Conservation (phyloP, 768 basidiomycete genomes). For the Phylloporus arenicola region DNA sequence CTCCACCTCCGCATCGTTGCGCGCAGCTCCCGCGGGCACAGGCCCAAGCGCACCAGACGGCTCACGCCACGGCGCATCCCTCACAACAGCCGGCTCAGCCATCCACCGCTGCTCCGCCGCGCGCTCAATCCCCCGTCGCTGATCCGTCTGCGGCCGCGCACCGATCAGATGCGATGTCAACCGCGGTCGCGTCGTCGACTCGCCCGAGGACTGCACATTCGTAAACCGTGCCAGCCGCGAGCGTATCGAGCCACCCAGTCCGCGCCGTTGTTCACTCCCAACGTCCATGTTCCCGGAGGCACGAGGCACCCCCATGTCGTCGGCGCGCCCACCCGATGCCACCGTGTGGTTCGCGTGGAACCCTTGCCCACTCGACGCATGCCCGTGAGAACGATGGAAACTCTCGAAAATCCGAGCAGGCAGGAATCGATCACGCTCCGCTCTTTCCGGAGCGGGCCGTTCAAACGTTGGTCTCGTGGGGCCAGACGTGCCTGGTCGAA, state of each 20-base stretch:
- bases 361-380: constrained; percentile 4
- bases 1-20: constrained; percentile 16
- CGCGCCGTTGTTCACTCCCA: constrained; percentile 14
- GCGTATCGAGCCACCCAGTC: constrained; percentile 23
- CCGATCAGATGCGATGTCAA: constrained; percentile 23
- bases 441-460: constrained; percentile 12
- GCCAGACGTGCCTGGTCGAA: constrained; percentile 6
- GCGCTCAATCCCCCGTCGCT: constrained; percentile 6
- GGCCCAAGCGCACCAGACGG: constrained; percentile 12
- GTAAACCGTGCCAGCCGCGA: constrained; percentile 24
- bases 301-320: constrained; percentile 7
- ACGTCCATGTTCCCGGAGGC: constrained; percentile 4
- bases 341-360: constrained; percentile 6
- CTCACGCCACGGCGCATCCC: constrained; percentile 22
- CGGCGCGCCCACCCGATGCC: neutral
- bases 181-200: constrained; percentile 13
- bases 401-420: constrained; percentile 20
- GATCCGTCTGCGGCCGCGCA: constrained; percentile 21
- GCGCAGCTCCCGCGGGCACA: neutral
- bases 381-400: constrained; percentile 20
- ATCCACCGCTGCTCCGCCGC: constrained; percentile 4
- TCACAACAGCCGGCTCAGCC: neutral
- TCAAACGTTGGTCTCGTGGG: constrained; percentile 11
- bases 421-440: constrained; percentile 22
- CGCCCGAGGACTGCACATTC: constrained; percentile 14